These are phyloP conservation scores for Nothophoma quercina DNA, from an alignment of 2,329 filamentous ascomycete species.

Conservation along the genomic window DNA sequence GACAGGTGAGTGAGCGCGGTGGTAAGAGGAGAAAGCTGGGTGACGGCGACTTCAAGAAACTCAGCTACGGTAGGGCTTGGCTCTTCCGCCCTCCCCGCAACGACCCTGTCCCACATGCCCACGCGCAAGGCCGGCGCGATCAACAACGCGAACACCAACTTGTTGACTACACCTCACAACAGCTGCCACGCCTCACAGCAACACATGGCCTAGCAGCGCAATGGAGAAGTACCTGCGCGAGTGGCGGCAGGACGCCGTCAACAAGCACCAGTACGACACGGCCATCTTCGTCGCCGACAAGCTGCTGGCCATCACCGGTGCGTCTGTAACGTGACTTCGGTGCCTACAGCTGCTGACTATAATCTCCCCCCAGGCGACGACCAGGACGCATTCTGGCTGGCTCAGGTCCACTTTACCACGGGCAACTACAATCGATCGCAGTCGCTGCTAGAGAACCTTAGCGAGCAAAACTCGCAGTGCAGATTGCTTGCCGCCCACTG, in stretches of 20 bases:
- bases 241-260: constrained; percentile 94
- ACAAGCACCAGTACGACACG: constrained; percentile 95
- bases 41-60: background rate
- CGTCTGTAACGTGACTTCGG: constrained; percentile 37
- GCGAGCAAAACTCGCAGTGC: constrained; percentile 82
- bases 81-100: constrained; percentile 25
- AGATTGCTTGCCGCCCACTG: constrained; percentile 94
- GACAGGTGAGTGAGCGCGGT: background rate
- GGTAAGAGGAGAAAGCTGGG: background rate
- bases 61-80: too few species aligned
- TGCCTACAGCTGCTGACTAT: background rate
- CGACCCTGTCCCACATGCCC: constrained; percentile 20
- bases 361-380: constrained; percentile 72
- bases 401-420: constrained; percentile 96
- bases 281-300: constrained; percentile 98
- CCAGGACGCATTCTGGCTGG: constrained; percentile 94
- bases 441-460: constrained; percentile 83
- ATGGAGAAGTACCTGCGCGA: constrained; percentile 95
- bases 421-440: constrained; percentile 94
- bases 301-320: constrained; percentile 90
- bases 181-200: background rate
- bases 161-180: background rate
- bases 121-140: constrained; percentile 20
- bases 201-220: constrained; percentile 12
- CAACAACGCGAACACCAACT: constrained; percentile 9